Conservation (phyloP, 2,329 filamentous ascomycete species). For the Phaeosphaeria sp. region DNA sequence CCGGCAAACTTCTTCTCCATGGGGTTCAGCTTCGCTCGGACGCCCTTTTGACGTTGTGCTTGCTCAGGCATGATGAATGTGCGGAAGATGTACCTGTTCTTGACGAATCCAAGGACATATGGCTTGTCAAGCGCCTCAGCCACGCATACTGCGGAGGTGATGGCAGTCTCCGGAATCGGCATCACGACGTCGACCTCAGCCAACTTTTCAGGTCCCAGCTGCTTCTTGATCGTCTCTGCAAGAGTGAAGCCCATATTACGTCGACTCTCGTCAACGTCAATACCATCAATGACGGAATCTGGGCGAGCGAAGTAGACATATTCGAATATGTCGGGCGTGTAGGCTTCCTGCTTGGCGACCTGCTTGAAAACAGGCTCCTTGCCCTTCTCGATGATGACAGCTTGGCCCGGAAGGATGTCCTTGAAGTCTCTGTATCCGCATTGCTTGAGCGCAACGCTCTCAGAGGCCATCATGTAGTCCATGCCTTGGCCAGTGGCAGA, state of each 20-base stretch:
- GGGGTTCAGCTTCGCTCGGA: slow-evolving; percentile 86
- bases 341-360: slow-evolving; percentile 70
- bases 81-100: slow-evolving; percentile 87
- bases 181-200: slow-evolving; percentile 84
- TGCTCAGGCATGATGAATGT: slow-evolving; percentile 91
- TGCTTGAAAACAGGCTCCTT: slow-evolving; percentile 76
- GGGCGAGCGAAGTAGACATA: slow-evolving; percentile 87
- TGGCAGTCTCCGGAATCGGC: slow-evolving; percentile 83
- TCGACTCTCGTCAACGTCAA: slow-evolving; percentile 82
- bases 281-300: slow-evolving; percentile 84
- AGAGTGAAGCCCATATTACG: slow-evolving; percentile 87
- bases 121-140: slow-evolving; percentile 78
- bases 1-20: slow-evolving; percentile 85
- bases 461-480: slow-evolving; percentile 92
- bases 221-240: slow-evolving; percentile 72
- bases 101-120: slow-evolving; percentile 82
- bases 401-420: slow-evolving; percentile 83
- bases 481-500: slow-evolving; percentile 69
- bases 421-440: slow-evolving; percentile 78
- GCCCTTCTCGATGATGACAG: slow-evolving; percentile 84
- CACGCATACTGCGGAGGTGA: slow-evolving; percentile 78
- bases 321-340: slow-evolving; percentile 87
- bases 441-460: slow-evolving; percentile 82
- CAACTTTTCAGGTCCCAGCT: slow-evolving; percentile 72
- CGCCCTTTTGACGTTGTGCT: slow-evolving; percentile 79